Base-by-base conservation (phyloP, 1,284 basidiomycete genomes). In the Malassezia sp. region DNA sequence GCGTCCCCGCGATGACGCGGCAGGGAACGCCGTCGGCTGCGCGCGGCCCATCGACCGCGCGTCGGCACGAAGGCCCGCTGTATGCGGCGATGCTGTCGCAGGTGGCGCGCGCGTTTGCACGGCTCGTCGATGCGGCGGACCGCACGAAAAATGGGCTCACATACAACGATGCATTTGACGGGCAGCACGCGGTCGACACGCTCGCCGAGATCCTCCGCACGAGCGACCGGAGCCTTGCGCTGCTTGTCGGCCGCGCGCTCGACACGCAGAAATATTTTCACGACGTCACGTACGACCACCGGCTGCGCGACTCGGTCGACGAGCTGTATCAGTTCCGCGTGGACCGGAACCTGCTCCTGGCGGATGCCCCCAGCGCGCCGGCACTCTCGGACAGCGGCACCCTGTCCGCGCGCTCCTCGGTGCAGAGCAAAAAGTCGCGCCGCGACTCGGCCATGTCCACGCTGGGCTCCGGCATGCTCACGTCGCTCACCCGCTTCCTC, bases 221-320 rank as follows among this genome's bases (percentile, higher is more conserved):
- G 2, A 88, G 87, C 5, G 93, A 99, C 72, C 79, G 93, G 15
- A 96, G 95, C 71, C 78, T 99, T 18, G 93, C 93, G 4, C 74
- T 97, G 35, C 76, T 99, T 2, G 78, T 97, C 9, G 93, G 93
- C 11, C 79, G 93, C 38, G 89, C 91, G 5, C 76, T 99, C 45
- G 93, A 97, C 67, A 85, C 89, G 11, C 93, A 97, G 74, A 97
- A 96, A 74, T 96, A 91, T 74, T 97, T 97, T 71, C 93, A 99
- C 71, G 93, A 96, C 64, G 93, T 97, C 56, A 95, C 91, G 6
- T 99, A 97, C 70, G 90, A 96, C 66, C 93, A 97, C 71, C 81
- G 91, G 11, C 71, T 99, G 53, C 77, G 93, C 39, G 93, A 97
- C 72, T 87, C 81, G 59, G 75, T 81, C 2, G 77, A 79, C 53